phyloP scores from a whole-genome alignment of 2,329 filamentous ascomycete species.

The Cytospora chrysosperma region DNA sequence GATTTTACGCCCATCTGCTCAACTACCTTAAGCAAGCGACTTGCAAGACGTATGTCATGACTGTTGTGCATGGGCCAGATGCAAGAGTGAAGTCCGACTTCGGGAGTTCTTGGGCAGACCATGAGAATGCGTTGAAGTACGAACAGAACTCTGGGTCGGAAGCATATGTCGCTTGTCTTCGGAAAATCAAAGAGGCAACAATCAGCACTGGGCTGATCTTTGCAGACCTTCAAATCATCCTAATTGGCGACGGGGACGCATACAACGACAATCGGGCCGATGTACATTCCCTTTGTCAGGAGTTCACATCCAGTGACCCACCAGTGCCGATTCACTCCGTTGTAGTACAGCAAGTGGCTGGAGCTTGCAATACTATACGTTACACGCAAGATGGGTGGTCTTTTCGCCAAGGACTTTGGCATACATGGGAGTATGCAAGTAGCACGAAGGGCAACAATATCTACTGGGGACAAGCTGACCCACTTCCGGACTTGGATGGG shows the following conservation, averaged over 20 bases:
- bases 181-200: not conserved
- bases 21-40: not conserved
- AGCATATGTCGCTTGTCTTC: not conserved
- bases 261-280: not conserved
- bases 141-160: not conserved
- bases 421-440: not conserved
- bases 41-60: conserved; percentile 10
- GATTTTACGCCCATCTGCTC: not conserved
- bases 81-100: not conserved
- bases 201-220: not conserved
- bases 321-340: conserved; percentile 1
- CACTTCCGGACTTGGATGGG: not conserved
- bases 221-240: not conserved
- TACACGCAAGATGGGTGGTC: no score
- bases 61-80: not conserved
- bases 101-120: not conserved
- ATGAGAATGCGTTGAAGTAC: not conserved
- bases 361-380: not conserved
- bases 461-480: not conserved
- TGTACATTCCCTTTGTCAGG: not conserved
- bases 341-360: not conserved
- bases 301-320: not conserved
- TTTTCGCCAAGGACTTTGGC: not conserved
- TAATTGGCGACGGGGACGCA: conserved; percentile 1
- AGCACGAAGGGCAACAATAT: not conserved